Conservation (phyloP, 73 alveolate genomes). For the Paramecium sexaurelia region DNA sequence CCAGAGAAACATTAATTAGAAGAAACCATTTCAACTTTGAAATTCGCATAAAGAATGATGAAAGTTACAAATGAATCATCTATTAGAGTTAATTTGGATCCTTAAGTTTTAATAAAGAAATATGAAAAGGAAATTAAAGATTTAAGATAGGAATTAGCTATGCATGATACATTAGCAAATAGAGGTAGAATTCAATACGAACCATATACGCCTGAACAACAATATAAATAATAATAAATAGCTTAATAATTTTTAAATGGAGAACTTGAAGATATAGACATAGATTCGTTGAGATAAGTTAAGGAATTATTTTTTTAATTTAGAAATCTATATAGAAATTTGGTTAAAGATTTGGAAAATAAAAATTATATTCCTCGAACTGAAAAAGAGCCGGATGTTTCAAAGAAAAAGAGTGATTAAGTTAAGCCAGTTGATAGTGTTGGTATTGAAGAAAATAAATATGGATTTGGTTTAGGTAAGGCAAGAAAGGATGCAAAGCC, state of each 20-base stretch:
- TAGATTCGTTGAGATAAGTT: slow-evolving; percentile 92
- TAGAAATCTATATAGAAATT: slow-evolving; percentile 88
- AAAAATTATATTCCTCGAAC: slow-evolving; percentile 69
- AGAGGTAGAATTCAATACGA: slow-evolving; percentile 98
- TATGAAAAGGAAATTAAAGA: slow-evolving; percentile 97
- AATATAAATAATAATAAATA: slow-evolving; percentile 72
- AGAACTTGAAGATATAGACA: slow-evolving; percentile 88
- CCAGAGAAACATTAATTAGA: slow-evolving; percentile 95
- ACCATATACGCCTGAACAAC: slow-evolving; percentile 95
- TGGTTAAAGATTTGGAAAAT: slow-evolving; percentile 75
- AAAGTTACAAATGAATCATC: slow-evolving; percentile 96
- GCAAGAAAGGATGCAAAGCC: slow-evolving; percentile 88
- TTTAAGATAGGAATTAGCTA: slow-evolving; percentile 98
- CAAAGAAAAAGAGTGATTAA: slow-evolving; percentile 69
- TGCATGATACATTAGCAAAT: slow-evolving; percentile 99
- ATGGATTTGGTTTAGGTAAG: slow-evolving; percentile 85
- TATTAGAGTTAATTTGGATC: slow-evolving; percentile 94
- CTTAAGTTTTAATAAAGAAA: slow-evolving; percentile 91
- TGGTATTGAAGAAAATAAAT: slow-evolving; percentile 80
- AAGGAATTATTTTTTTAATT: slow-evolving; percentile 93
- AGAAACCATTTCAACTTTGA: slow-evolving; percentile 98
- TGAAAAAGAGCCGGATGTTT: slow-evolving; percentile 68
- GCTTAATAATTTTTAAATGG: slow-evolving; percentile 89
- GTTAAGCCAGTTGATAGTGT: slow-evolving; percentile 79
- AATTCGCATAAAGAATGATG: slow-evolving; percentile 99